These are phyloP conservation scores for Corchorus olitorius DNA, from an alignment of 345 rosid genomes.

Conservation along the genomic window DNA sequence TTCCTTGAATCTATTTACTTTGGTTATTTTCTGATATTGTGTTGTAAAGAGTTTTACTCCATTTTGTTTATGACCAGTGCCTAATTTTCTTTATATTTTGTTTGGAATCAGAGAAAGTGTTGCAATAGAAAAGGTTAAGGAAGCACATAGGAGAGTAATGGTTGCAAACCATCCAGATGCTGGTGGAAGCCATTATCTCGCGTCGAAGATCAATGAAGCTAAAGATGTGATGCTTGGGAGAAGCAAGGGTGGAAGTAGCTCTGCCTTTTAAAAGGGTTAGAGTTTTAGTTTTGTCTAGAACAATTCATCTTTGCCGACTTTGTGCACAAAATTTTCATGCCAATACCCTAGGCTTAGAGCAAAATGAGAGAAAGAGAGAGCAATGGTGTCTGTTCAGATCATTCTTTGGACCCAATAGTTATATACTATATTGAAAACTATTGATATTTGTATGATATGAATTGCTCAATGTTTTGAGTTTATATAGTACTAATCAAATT, in stretches of 20 bases:
- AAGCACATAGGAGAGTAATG: conserved; percentile 71
- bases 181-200: conserved; percentile 57
- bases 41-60: no score
- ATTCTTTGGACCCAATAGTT: conserved; percentile 11
- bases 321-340: background rate
- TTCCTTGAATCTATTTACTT: background rate
- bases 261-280: conserved; percentile 39
- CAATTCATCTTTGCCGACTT: no score
- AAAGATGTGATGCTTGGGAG: conserved; percentile 47
- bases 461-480: background rate
- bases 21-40: background rate
- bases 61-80: background rate
- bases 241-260: conserved; percentile 33
- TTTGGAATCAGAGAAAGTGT: conserved; percentile 51
- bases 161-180: conserved; percentile 64
- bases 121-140: conserved; percentile 56
- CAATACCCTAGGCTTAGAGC: background rate
- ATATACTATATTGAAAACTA: background rate
- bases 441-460: background rate
- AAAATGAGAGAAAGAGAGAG: background rate
- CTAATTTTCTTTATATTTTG: background rate
- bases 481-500: background rate
- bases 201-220: conserved; percentile 55
- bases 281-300: background rate
- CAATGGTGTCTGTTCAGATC: background rate